Base-by-base conservation (phyloP, 2,329 filamentous ascomycete genomes). In the Aureobasidium sp. region DNA sequence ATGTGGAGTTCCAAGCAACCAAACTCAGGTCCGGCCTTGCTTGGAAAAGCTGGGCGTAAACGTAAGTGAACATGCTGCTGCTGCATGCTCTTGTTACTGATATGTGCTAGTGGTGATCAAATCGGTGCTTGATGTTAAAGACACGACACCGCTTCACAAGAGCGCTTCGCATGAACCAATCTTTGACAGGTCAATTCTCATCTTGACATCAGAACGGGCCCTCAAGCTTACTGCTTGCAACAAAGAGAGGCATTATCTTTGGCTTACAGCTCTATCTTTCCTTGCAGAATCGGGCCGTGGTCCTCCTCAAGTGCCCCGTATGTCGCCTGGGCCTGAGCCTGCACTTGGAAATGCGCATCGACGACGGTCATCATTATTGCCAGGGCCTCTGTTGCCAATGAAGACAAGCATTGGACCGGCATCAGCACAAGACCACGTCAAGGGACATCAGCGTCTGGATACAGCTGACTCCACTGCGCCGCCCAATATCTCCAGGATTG, bases 1-100 rank as follows among this genome's bases (percentile, higher is more conserved):
- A 90, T 99, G 74, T 99, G 94, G 94, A 97, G 93, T 75, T 96
- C 89, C 80, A 97, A 96, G 79, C 94, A 99, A 76, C 94, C 94
- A 16, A 90, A 87, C 10, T 91, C 87, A 67, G 91, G 92, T 36
- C 88, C 85, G 68, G 93, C 92, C 36, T 76, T 99, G 74, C 82
- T 97, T 80, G 94, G 94, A 67, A 99, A 97, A 79, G 89, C 88
- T 71, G 94, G 94, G 60, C 87, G 94, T 68, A 99, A 97, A 77
- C 77, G 93, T 96, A 82, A 86, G 91, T 85, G 62, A 47, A 54
- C 37, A 60, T 64, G 48, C 13, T 61, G 21, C 41, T 29, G 41
- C n/a, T 59, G 8, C 59, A 8, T 57, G 48, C 25, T 27, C 57
- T 27, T 25, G 36, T 25, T 61, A 57, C 37, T 55, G 21, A 55